Evolutionary conservation across 345 rosid genomes (phyloP).

Genomic region (Gossypium anomalum): DNA sequence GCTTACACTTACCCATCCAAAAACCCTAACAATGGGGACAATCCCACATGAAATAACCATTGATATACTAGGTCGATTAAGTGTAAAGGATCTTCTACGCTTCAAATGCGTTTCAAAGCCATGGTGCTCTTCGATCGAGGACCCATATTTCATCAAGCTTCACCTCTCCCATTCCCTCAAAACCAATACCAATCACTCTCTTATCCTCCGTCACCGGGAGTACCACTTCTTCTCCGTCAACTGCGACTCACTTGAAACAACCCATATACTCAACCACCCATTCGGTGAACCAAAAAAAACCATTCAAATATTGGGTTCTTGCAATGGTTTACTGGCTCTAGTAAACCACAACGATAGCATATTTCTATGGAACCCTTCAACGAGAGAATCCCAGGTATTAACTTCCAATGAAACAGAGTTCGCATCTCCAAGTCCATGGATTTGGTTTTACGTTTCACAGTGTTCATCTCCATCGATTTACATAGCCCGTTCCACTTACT

Average conservation of each 20-base stretch:
- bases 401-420: neutral
- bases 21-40: neutral
- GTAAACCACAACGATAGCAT: slow-evolving; percentile 31
- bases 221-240: slow-evolving; percentile 24
- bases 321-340: slow-evolving; percentile 37
- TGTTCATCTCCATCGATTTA: neutral
- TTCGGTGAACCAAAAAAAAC: slow-evolving; percentile 21
- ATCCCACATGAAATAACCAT: neutral
- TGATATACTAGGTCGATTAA: slow-evolving; percentile 22
- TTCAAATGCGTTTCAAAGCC: slow-evolving; percentile 31
- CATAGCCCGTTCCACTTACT: neutral
- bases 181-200: neutral
- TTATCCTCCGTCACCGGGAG: slow-evolving; percentile 17
- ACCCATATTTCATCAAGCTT: slow-evolving; percentile 16
- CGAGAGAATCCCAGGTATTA: slow-evolving; percentile 19
- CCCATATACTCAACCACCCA: slow-evolving; percentile 23
- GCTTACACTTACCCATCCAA: neutral
- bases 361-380: slow-evolving; percentile 33
- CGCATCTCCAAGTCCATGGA: no score
- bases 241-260: slow-evolving; percentile 16
- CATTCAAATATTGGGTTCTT: slow-evolving; percentile 35
- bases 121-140: slow-evolving; percentile 25
- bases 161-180: neutral
- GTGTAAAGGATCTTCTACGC: slow-evolving; percentile 31
- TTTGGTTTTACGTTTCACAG: no score